Base-by-base conservation (phyloP, 163 green algal genomes). In the Chlorella variabilis region DNA sequence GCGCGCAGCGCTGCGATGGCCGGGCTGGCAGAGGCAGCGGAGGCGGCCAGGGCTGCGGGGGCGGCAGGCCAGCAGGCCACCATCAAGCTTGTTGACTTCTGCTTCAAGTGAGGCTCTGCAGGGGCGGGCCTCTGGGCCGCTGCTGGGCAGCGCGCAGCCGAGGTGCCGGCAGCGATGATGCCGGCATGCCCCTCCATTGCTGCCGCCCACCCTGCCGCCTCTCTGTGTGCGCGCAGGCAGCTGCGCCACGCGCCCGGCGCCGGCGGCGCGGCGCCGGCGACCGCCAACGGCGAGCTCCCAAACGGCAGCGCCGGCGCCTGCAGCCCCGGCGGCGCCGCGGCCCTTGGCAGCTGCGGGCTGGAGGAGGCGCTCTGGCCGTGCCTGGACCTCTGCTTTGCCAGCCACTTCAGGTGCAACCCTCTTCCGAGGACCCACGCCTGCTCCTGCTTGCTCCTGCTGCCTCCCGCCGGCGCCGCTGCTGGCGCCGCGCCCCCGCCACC, bases 31-130 rank as follows among this genome's bases (percentile, higher is more conserved):
- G 84, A 81, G 27, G 82, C 90, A 5, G 38, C 90, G 61, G 74
- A 81, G 15, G 84, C 81, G 1, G 84, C 86, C 0, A 48, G 67
- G 38, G 39, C 29, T 2, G 29, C 59, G 3, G 49, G 54, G 17
- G 34, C 82, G 25, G 59, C 62, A 0, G 78, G 59, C 17, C 71
- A 79, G 18, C 78, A 78, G 29, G 70, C 83, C 39, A 81, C 84
- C 18, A 85, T 88, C 79, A 80, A 80, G 65, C 78, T 91, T 0
- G 81, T 88, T 4, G 49, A 82, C 25, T 86, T 78, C 21, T 76
- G 88, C 58, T 73, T 91, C 49, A 89, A 84, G 88, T 91, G 61
- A 7, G 85, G n/a, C n/a, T n/a, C n/a, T n/a, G n/a, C n/a, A n/a
- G n/a, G n/a, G n/a, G n/a, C n/a, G n/a, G n/a, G n/a, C n/a, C n/a